phyloP scores from a whole-genome alignment of 176 grass and related monocot genomes.

The Oryza longistaminata region DNA sequence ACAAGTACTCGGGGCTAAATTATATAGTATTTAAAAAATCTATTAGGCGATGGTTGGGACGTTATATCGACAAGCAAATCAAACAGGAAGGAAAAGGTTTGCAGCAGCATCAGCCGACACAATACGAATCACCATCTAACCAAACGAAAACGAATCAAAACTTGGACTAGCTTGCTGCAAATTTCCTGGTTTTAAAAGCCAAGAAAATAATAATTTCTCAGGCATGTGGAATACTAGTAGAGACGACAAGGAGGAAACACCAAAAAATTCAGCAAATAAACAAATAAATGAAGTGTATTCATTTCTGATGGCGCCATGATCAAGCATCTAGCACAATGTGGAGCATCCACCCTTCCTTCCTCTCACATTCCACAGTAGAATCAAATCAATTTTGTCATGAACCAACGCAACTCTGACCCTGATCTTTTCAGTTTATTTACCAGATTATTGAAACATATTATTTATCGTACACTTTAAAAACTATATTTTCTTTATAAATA shows the following conservation, averaged over 20 bases:
- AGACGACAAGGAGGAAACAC: slow-evolving; percentile 32
- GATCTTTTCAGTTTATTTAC: too few species aligned
- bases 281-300: background rate
- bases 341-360: background rate
- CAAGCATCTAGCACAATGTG: slow-evolving; percentile 8
- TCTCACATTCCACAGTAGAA: background rate
- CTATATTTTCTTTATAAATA: too few species aligned
- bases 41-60: slow-evolving; percentile 29
- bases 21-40: background rate
- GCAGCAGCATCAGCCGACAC: slow-evolving; percentile 4
- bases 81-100: background rate
- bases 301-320: slow-evolving; percentile 24
- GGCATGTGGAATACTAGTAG: background rate
- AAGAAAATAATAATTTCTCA: background rate
- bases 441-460: too few species aligned
- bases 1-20: background rate
- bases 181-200: background rate
- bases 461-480: too few species aligned
- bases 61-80: slow-evolving; percentile 36
- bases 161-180: background rate
- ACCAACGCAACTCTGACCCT: background rate
- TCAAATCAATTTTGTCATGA: background rate
- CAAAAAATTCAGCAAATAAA: background rate
- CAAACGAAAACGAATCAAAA: slow-evolving; percentile 36
- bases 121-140: slow-evolving; percentile 39